Base-by-base conservation (phyloP, 371 early-diverging fungal genomes). In the Phascolomyces articulosus region DNA sequence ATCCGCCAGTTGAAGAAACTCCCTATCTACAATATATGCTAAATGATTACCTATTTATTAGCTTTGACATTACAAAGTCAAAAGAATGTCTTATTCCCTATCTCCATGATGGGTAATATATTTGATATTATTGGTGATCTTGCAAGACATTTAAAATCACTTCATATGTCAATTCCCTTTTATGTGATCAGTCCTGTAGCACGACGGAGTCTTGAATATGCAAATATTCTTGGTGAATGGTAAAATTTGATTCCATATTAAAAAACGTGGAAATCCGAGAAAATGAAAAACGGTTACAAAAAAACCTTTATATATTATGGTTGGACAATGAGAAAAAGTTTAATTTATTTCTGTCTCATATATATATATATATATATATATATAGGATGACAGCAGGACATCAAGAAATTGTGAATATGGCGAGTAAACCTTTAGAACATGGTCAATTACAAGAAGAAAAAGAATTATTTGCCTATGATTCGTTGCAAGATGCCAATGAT, bases 221-320 rank as follows among this genome's bases (percentile, higher is more conserved):
- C 94, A 13, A 93, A 91, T 69, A 94, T 95, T 65, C 85, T 91
- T 65, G 93, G 92, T 31, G 95, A 95, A 85, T 95, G 95, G 95
- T 87, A 80, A 56, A 59, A n/a, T n/a, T n/a, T n/a, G n/a, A n/a
- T n/a, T n/a, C n/a, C n/a, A n/a, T n/a, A n/a, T n/a, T n/a, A n/a
- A n/a, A n/a, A n/a, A n/a, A n/a, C n/a, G n/a, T n/a, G n/a, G n/a
- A n/a, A n/a, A n/a, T n/a, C n/a, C n/a, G n/a, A n/a, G n/a, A n/a
- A n/a, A n/a, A n/a, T n/a, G n/a, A n/a, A n/a, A n/a, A n/a, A n/a
- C n/a, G n/a, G n/a, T n/a, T n/a, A n/a, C n/a, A n/a, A n/a, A n/a
- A n/a, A n/a, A n/a, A n/a, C n/a, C n/a, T n/a, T n/a, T n/a, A n/a
- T n/a, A n/a, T n/a, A n/a, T n/a, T n/a, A n/a, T n/a, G n/a, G n/a